Evolutionary conservation across 2,329 filamentous ascomycete species (phyloP).

Genomic region (Fusarium siculi): DNA sequence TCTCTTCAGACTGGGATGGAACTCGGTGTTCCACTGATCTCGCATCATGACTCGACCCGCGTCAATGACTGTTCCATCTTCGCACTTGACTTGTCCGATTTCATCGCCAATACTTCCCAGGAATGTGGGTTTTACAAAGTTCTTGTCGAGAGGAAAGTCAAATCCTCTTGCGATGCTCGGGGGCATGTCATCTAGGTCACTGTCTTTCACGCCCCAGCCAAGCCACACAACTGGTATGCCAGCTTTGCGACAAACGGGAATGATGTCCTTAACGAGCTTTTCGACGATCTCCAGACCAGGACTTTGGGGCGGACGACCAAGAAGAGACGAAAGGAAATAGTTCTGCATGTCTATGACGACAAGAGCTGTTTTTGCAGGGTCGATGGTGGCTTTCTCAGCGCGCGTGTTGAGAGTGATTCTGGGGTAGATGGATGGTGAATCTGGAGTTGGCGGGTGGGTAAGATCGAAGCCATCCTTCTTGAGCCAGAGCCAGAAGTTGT

Average conservation of each 20-base stretch:
- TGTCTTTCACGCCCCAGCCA: neutral
- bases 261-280: neutral
- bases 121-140: neutral
- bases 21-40: neutral
- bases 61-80: accelerated
- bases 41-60: neutral
- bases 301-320: accelerated
- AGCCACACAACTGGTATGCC: neutral
- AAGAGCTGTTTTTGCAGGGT: neutral
- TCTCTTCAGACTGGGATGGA: accelerated
- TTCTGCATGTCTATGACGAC: neutral
- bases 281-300: accelerated
- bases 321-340: neutral
- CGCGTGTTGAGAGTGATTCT: neutral
- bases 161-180: neutral
- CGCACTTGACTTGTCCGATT: accelerated
- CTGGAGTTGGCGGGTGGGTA: accelerated
- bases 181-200: accelerated
- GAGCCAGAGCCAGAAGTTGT: neutral
- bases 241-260: neutral
- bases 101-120: neutral
- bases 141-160: neutral
- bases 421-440: accelerated
- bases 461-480: neutral
- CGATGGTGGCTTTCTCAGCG: neutral